Evolutionary conservation across 257 asterid species (phyloP), one percentile per base, ranked within the genome.

Genomic region (Gentiana dahurica): DNA sequence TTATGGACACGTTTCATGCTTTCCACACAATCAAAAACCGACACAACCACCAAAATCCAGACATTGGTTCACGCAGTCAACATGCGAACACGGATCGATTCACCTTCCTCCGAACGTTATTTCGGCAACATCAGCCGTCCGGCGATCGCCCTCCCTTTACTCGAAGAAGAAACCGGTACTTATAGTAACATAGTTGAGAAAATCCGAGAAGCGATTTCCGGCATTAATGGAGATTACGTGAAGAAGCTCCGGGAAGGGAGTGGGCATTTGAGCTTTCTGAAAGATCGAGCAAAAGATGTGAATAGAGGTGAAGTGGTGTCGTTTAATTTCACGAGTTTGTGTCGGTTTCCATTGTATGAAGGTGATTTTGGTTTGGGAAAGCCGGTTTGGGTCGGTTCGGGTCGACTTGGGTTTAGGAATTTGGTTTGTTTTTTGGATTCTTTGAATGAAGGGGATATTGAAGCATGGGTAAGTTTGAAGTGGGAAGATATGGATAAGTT

Each of bases 281-380:
- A 15, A 15, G 71, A 67, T 50, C 49, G 47, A 53, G 64, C 60
- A 45, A 59, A n/a, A 35, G 57, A 36, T 12, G 41, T 54, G 39
- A 41, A 0, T 34, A 72, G 55, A 41, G 76, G 79, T 2, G 62
- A 64, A 59, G 53, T 72, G 34, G 69, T 67, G 2, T 5, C 74
- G 12, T 65, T 80, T 34, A 65, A 39, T 57, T 72, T 80, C 55
- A 65, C 81, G 4, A 75, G 87, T 49, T 50, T 77, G 73, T 76
- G 87, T 15, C 24, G 24, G 24, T 15, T 15, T 15, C 24, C 24
- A 15, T 15, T 15, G 24, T 15, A 15, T 15, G 24, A 15, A 15
- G 24, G 24, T 15, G 24, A 15, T 15, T 15, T 15, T 15, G 24
- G 24, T 0, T 15, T 15, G 24, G 24, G 24, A 15, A 15, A 15